These are phyloP conservation scores for Dipodascus albidus DNA, from an alignment of 805 yeast species.

Conservation along the genomic window DNA sequence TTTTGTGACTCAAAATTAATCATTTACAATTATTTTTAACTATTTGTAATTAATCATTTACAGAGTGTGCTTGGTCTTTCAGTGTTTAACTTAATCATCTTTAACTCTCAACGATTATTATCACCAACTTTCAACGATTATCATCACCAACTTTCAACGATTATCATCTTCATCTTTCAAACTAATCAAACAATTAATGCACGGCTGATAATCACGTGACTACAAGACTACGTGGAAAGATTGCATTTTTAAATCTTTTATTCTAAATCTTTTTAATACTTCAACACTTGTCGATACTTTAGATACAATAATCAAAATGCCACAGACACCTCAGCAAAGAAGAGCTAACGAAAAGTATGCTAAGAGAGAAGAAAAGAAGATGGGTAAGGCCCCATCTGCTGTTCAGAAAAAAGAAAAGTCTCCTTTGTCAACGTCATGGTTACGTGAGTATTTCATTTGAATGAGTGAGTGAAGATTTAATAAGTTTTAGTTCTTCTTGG, in stretches of 20 bases:
- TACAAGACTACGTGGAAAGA: not conserved
- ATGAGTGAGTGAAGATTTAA: not conserved
- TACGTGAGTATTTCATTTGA: slow-evolving; percentile 31
- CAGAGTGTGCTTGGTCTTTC: too few species aligned
- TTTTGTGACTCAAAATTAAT: not conserved
- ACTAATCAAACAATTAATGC: too few species aligned
- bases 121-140: too few species aligned
- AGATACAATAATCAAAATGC: slow-evolving; percentile 1
- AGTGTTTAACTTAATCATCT: too few species aligned
- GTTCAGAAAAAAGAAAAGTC: slow-evolving; percentile 19
- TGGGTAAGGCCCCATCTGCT: slow-evolving; percentile 54
- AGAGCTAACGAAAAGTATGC: slow-evolving; percentile 78
- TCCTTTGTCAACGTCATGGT: slow-evolving; percentile 56
- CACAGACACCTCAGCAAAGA: slow-evolving; percentile 79
- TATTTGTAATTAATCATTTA: too few species aligned
- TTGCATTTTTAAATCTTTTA: not conserved
- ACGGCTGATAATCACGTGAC: not conserved
- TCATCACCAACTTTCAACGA: too few species aligned
- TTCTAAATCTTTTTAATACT: not conserved
- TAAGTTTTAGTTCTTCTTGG: slow-evolving; percentile 32
- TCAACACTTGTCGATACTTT: too few species aligned
- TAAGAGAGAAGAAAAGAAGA: slow-evolving; percentile 56
- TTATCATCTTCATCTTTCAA: too few species aligned
- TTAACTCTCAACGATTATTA: too few species aligned
- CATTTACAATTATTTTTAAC: too few species aligned